A percentile compares a stretch with the other conserved stretches of the same genome.
Evolutionary conservation across 2,329 filamentous ascomycete species (phyloP).

Genomic region (Malbranchea zuffiana): DNA sequence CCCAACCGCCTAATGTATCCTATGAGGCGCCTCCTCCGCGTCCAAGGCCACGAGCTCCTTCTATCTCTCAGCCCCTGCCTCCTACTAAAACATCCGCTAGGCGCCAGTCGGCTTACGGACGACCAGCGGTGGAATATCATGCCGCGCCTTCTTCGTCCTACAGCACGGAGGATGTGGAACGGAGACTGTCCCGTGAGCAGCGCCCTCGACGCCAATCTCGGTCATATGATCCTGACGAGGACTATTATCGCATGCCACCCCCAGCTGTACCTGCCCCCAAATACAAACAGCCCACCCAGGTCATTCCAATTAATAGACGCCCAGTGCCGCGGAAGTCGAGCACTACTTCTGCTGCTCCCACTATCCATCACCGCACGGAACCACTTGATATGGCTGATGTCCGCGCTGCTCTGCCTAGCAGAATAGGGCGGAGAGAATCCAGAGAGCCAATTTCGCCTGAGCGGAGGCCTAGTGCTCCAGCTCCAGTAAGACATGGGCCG

Average conservation of each 20-base stretch:
- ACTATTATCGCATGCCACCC: conserved; percentile 35
- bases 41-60: conserved; percentile 21
- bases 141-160: conserved; percentile 19
- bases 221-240: conserved; percentile 27
- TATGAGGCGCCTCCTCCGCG: conserved; percentile 13
- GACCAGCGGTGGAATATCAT: conserved; percentile 26
- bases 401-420: conserved; percentile 22
- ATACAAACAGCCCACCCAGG: conserved; percentile 22
- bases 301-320: conserved; percentile 24
- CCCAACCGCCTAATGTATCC: conserved; percentile 10
- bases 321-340: conserved; percentile 22
- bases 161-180: conserved; percentile 17
- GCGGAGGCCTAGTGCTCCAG: conserved; percentile 23
- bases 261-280: conserved; percentile 22
- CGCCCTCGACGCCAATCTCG: conserved; percentile 24
- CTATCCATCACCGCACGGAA: conserved; percentile 23
- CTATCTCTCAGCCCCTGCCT: conserved; percentile 26
- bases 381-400: conserved; percentile 29
- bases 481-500: conserved; percentile 18
- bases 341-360: conserved; percentile 22
- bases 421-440: conserved; percentile 23
- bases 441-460: conserved; percentile 25
- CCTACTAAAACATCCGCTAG: conserved; percentile 24
- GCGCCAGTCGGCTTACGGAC: conserved; percentile 27
- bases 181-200: conserved; percentile 21